Base-by-base conservation (phyloP, 1,284 basidiomycete genomes). In the Phellopilus nigrolimitatus region DNA sequence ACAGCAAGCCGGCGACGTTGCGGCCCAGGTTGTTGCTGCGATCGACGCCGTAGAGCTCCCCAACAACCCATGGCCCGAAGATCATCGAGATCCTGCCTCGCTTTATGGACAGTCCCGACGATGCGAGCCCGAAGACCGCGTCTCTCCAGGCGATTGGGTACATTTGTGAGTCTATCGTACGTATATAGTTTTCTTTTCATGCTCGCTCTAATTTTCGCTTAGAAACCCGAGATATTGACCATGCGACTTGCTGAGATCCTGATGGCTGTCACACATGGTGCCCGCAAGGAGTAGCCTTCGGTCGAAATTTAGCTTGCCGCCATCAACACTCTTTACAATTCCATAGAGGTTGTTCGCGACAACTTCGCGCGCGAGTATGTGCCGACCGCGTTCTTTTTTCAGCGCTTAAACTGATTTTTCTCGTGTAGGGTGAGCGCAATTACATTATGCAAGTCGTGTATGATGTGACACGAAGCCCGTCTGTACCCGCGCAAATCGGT, bases 391-490 rank as follows among this genome's bases (percentile, higher is more conserved):
- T n/a, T 38, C 28, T 22, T 43, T 43, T 34, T 17, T 24, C 13
- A 21, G 39, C 46, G 37, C n/a, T 57, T 22, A 51, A 28, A 44
- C 48, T 54, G 46, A 30, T 49, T 31, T 25, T 48, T 21, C n/a
- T n/a, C n/a, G 24, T 40, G 45, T 40, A 95, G 91, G 95, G 97
- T 55, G 95, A 99, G 69, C 84, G 95, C 49, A 99, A 98, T 72
- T 99, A 97, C 73, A 99, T 99, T 70, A 99, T 99, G 97, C 97
- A 99, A 74, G 94, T 99, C 46, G 91, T 99, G 22, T 99, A 97
- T 66, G 97, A 99, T 66, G 97, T 95, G 0, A 99, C 97, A 0
- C 97, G 99, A 69, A 93, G 84, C 59, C 57, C 76, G 1, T 70
- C 83, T 4, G 80, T 88, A 13, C 69, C 80, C 39, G 93, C 98